Evolutionary conservation across 192 early-diverging fungal species (phyloP), one percentile per base, ranked within the genome.

Genomic region (Backusella mclennaniae): DNA sequence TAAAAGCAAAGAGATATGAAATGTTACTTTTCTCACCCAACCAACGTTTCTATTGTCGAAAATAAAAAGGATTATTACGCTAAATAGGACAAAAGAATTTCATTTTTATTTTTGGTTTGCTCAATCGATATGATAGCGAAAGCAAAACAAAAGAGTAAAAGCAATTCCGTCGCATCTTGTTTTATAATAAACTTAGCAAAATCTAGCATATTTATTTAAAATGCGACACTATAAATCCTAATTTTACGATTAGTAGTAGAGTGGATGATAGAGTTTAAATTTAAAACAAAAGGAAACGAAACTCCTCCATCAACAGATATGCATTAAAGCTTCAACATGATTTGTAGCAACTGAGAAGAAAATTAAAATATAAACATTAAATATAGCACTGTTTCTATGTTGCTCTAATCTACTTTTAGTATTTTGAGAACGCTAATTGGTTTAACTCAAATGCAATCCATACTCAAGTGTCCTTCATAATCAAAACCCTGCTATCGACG

Each of bases 261-360:
- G 23, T 63, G 26, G 12, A 63, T 63, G 23, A 8, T 63, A 49
- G 29, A 63, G 23, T 2, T 63, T 23, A 63, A 63, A 29, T 63
- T 29, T 26, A 63, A 29, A 29, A 63, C 23, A 63, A 29, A 63
- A 21, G 5, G 21, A 63, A 63, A 59, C 23, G 6, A 56, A 56
- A 56, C 8, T 49, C 46, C 46, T n/a, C 19, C 12, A 49, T 49
- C 46, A 49, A 19, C 46, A 49, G 46, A 63, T 63, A 29, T 63
- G 56, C 56, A 63, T 63, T 63, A 63, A 14, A 12, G 8, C 12
- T 9, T 59, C 11, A 59, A 23, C 23, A 59, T 59, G 53, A 59
- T 59, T 63, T 49, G 21, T 63, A 63, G n/a, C 56, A 63, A 63
- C 56, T 63, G 56, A 59, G 53, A 29, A 63, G 56, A 12, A 59